Conservation (phyloP, 2,329 filamentous ascomycete species). For the Juglanconis sp. region DNA sequence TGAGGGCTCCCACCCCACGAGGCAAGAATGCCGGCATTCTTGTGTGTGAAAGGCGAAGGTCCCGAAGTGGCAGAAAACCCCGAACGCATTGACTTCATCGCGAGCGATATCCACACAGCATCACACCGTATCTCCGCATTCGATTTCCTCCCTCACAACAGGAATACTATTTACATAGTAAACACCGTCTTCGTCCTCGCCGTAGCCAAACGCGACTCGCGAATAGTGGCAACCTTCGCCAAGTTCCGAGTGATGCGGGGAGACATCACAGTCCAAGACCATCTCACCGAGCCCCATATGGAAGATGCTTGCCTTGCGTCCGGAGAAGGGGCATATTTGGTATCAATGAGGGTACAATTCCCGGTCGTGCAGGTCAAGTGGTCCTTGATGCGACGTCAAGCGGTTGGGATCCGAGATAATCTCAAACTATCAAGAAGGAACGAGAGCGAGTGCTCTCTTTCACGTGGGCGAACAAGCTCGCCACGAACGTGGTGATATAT, state of each 20-base stretch:
- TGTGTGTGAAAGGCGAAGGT: not conserved
- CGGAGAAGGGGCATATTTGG: not conserved
- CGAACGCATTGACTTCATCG: not conserved
- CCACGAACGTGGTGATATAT: not conserved
- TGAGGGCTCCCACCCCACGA: too few species aligned
- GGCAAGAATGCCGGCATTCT: not conserved
- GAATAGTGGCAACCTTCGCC: too few species aligned
- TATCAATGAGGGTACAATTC: not conserved
- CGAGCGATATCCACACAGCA: not conserved
- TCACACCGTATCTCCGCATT: not conserved
- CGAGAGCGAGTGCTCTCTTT: too few species aligned
- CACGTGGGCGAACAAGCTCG: not conserved
- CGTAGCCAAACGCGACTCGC: too few species aligned
- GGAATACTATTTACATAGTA: too few species aligned
- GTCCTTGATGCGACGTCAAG: not conserved
- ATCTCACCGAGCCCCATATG: too few species aligned
- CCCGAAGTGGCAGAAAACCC: not conserved
- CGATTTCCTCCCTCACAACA: not conserved
- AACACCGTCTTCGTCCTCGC: too few species aligned
- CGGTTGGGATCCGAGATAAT: not conserved
- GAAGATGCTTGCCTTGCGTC: not conserved
- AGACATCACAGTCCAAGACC: too few species aligned
- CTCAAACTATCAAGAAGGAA: not conserved
- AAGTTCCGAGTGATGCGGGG: too few species aligned
- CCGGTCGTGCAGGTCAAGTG: not conserved